Conservation (phyloP, 345 rosid genomes). For the Aurinia saxatilis region DNA sequence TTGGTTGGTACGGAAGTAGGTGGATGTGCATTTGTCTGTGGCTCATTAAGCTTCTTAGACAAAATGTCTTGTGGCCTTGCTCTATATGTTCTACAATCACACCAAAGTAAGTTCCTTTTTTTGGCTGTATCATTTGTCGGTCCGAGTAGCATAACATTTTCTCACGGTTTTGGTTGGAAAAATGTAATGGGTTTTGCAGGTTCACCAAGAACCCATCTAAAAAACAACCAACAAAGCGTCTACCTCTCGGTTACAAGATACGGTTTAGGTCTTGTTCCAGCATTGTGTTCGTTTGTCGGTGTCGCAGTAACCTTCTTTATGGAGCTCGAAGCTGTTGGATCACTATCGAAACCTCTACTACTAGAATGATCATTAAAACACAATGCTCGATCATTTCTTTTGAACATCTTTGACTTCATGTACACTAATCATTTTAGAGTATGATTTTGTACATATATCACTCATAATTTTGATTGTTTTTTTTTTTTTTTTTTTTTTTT, state of each 20-base stretch:
- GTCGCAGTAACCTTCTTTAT: conserved; percentile 65
- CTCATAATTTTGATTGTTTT: no score
- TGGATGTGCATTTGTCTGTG: conserved; percentile 94
- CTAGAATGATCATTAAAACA: conserved; percentile 34
- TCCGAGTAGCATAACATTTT: not conserved
- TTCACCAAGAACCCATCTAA: conserved; percentile 32
- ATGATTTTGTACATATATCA: no score
- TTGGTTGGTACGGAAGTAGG: conserved; percentile 72
- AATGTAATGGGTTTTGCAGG: conserved; percentile 35
- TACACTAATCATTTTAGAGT: not conserved
- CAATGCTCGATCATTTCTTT: not conserved
- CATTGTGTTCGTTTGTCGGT: conserved; percentile 65
- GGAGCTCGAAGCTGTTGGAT: conserved; percentile 41
- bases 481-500: no score
- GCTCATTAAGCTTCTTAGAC: conserved; percentile 89
- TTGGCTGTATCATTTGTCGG: not conserved
- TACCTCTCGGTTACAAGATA: conserved; percentile 64
- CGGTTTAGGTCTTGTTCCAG: conserved; percentile 87
- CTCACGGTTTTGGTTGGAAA: not conserved
- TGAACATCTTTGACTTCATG: not conserved
- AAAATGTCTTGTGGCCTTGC: conserved; percentile 88
- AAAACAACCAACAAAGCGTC: conserved; percentile 5
- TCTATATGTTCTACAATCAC: conserved; percentile 70
- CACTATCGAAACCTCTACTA: conserved; percentile 39
- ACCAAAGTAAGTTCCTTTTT: conserved; percentile 57